Percentiles rank a stretch among this genome's conserved stretches.
These are phyloP conservation scores for Cryphonectria parasitica DNA, from an alignment of 2,329 filamentous ascomycete genomes.

Conservation along the genomic window DNA sequence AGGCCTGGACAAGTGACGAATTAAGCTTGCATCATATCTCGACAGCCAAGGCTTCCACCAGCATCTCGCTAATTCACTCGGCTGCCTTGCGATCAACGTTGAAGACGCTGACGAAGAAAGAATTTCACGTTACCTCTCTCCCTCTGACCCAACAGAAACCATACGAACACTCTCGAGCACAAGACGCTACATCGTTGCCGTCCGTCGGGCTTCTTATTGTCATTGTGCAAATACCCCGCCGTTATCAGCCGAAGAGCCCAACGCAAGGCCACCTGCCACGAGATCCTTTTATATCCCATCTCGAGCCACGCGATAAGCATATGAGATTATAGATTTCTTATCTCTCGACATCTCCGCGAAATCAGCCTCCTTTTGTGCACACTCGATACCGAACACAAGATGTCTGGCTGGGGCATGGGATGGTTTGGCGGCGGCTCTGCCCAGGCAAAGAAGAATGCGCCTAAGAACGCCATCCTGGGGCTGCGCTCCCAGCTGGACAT, in stretches of 20 bases:
- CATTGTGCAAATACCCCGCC: conserved; percentile 21
- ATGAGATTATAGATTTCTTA: neutral
- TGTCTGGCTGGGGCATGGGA: conserved; percentile 68
- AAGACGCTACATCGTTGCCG: neutral
- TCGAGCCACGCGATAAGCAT: conserved; percentile 21
- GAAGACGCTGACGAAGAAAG: conserved; percentile 24
- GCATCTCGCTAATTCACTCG: conserved; percentile 1
- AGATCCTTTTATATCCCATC: neutral
- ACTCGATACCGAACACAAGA: conserved; percentile 40
- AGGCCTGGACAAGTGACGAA: conserved; percentile 23
- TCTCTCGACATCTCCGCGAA: neutral
- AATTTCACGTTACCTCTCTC: neutral
- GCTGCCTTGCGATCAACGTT: conserved; percentile 21
- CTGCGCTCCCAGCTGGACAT: conserved; percentile 91
- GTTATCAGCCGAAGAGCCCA: conserved; percentile 18
- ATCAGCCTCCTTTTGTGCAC: neutral
- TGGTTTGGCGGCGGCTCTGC: conserved; percentile 91
- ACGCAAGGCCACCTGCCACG: conserved; percentile 20
- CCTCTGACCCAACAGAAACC: neutral
- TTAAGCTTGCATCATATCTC: conserved; percentile 31
- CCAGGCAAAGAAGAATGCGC: conserved; percentile 87
- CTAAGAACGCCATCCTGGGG: conserved; percentile 93
- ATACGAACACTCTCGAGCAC: conserved; percentile 8
- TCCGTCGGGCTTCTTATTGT: neutral
- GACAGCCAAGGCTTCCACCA: conserved; percentile 25